Evolutionary conservation across 805 yeast genomes (phyloP).

Genomic region (Saccharomycopsis amapae): DNA sequence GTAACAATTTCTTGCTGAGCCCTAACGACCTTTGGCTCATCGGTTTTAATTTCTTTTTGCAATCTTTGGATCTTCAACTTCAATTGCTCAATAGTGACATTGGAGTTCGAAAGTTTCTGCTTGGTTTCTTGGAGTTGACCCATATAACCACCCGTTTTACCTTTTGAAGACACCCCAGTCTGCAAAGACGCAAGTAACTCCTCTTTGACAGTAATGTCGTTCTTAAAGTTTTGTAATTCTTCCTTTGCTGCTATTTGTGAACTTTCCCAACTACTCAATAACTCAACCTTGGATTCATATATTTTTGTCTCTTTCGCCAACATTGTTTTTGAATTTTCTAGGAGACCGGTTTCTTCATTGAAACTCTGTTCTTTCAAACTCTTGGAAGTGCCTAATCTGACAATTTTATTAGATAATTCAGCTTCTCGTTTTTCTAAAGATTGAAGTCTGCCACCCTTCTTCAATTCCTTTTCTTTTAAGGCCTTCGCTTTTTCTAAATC

Average conservation of each 20-base stretch:
- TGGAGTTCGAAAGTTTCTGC: conserved; percentile 43
- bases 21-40: conserved; percentile 40
- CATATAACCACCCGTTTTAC: conserved; percentile 69
- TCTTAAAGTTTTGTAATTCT: conserved; percentile 39
- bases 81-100: conserved; percentile 51
- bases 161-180: conserved; percentile 85
- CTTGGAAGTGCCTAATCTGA: conserved; percentile 58
- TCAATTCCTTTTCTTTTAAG: conserved; percentile 50
- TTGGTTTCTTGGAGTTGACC: conserved; percentile 63
- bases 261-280: conserved; percentile 36
- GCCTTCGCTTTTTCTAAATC: conserved; percentile 50
- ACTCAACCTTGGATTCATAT: conserved; percentile 32
- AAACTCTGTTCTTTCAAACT: conserved; percentile 52
- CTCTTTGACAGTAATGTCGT: conserved; percentile 50
- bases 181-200: conserved; percentile 75
- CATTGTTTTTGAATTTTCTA: conserved; percentile 29
- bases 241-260: conserved; percentile 40
- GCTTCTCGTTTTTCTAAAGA: conserved; percentile 53
- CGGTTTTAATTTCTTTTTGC: conserved; percentile 42
- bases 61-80: conserved; percentile 54
- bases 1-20: conserved; percentile 46
- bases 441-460: conserved; percentile 53
- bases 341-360: conserved; percentile 42
- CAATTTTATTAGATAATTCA: conserved; percentile 50
- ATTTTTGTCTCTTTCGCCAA: conserved; percentile 30